Conservation (phyloP, 352 stramenopile species). For the Globisporangium spinosum region DNA sequence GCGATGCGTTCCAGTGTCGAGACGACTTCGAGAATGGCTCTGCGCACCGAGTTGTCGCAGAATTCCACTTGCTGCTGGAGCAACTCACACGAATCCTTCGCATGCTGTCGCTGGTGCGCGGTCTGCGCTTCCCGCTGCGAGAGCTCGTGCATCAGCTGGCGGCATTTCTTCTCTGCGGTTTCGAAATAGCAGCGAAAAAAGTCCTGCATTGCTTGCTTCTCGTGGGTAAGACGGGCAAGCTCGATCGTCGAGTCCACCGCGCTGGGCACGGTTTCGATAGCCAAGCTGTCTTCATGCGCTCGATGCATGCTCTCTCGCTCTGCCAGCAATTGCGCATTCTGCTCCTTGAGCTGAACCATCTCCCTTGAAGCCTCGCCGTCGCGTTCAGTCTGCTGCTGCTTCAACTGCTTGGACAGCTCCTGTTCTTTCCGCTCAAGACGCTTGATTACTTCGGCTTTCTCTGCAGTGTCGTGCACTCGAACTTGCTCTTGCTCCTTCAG, state of each 20-base stretch:
- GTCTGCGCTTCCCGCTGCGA: slow-evolving; percentile 29
- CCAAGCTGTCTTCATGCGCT: background rate
- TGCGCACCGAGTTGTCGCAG: background rate
- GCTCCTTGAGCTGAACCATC: slow-evolving; percentile 5
- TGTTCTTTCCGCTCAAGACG: background rate
- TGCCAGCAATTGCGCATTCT: slow-evolving; percentile 5
- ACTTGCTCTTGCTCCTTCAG: slow-evolving; percentile 18
- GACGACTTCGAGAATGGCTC: slow-evolving; percentile 5
- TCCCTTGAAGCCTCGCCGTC: background rate
- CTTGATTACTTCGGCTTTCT: slow-evolving; percentile 13
- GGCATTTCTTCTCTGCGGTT: slow-evolving; percentile 48
- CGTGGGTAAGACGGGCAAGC: slow-evolving; percentile 25
- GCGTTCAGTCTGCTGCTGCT: background rate
- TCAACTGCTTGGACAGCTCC: slow-evolving; percentile 1
- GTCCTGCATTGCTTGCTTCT: slow-evolving; percentile 44
- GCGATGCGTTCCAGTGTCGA: slow-evolving; percentile 6
- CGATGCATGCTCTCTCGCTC: background rate
- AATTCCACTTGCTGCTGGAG: background rate
- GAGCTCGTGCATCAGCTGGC: slow-evolving; percentile 26
- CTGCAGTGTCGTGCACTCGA: slow-evolving; percentile 9
- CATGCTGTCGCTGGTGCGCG: background rate
- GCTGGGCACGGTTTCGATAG: background rate
- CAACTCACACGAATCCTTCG: background rate
- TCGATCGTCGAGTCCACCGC: background rate
- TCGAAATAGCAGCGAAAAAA: slow-evolving; percentile 48